These are phyloP conservation scores for Lactarius sp. DNA, from an alignment of 768 basidiomycete genomes.

Conservation along the genomic window DNA sequence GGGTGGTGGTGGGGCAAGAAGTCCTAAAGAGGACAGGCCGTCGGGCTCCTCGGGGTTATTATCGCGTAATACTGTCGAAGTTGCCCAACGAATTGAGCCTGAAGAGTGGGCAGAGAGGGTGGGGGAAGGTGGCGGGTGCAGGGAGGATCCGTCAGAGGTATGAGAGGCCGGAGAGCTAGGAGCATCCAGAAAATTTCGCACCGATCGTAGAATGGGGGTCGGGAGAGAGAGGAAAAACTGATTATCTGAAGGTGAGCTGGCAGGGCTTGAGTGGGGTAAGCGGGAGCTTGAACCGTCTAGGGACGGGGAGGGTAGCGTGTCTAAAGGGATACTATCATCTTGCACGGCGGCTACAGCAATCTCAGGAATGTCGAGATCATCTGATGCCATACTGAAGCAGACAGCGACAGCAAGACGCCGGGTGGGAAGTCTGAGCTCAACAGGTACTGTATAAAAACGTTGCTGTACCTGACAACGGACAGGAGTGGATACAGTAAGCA, in stretches of 20 bases:
- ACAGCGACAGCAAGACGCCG: not conserved
- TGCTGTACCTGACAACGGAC: accelerated
- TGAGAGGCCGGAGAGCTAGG: conserved; percentile 29
- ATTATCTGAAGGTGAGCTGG: conserved; percentile 10
- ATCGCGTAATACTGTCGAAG: conserved; percentile 55
- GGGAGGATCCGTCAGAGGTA: conserved; percentile 37
- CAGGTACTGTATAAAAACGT: not conserved
- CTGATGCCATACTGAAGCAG: conserved; percentile 2
- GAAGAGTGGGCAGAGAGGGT: conserved; percentile 54
- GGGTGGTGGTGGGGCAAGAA: conserved; percentile 40
- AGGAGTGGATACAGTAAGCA: accelerated
- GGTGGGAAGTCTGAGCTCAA: not conserved
- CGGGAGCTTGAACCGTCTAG: not conserved
- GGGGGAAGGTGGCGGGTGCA: conserved; percentile 63
- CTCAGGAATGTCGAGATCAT: conserved; percentile 21
- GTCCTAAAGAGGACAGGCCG: conserved; percentile 47
- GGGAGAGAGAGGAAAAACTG: conserved; percentile 16
- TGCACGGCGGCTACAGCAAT: conserved; percentile 23
- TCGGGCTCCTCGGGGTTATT: conserved; percentile 58
- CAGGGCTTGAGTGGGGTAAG: not conserved
- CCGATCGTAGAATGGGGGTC: conserved; percentile 17
- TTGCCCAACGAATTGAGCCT: conserved; percentile 56
- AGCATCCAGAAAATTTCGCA: conserved; percentile 33
- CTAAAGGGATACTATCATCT: conserved; percentile 2
- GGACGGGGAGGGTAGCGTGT: not conserved